Percentiles rank a stretch among this genome's conserved stretches.
Evolutionary conservation across 1,284 basidiomycete species (phyloP).

Genomic region (Trichosporon coremiiforme): DNA sequence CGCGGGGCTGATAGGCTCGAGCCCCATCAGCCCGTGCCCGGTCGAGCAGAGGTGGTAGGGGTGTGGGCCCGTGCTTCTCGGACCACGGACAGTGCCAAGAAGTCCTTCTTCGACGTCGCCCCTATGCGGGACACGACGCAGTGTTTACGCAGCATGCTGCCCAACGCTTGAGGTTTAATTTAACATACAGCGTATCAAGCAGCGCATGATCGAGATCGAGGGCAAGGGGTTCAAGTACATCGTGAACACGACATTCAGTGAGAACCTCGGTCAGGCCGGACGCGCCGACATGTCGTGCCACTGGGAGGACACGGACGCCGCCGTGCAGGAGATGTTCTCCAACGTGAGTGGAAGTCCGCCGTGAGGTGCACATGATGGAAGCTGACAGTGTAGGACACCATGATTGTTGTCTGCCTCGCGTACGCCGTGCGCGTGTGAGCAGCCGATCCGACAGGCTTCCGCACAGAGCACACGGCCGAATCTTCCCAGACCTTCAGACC

Average conservation of each 20-base stretch:
- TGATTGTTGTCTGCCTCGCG: conserved; percentile 51
- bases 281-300: conserved; percentile 54
- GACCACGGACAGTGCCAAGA: no score
- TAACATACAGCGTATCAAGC: conserved; percentile 44
- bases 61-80: background rate
- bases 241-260: conserved; percentile 43
- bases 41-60: background rate
- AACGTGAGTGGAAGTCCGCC: conserved; percentile 44
- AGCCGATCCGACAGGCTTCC: background rate
- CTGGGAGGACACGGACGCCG: conserved; percentile 53
- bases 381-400: conserved; percentile 41
- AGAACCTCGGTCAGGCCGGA: conserved; percentile 53
- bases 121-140: background rate
- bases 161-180: background rate
- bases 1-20: background rate
- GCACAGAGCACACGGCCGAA: background rate
- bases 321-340: conserved; percentile 52
- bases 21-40: no score
- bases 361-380: background rate
- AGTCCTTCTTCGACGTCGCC: no score
- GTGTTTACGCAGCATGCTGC: background rate
- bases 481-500: background rate
- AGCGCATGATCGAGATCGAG: conserved; percentile 50
- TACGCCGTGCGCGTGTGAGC: conserved; percentile 44
- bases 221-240: conserved; percentile 54